Percentiles rank a stretch among this genome's conserved stretches.
Evolutionary conservation across 2,329 filamentous ascomycete genomes (phyloP).

Genomic region (Trichophyton verrucosum): DNA sequence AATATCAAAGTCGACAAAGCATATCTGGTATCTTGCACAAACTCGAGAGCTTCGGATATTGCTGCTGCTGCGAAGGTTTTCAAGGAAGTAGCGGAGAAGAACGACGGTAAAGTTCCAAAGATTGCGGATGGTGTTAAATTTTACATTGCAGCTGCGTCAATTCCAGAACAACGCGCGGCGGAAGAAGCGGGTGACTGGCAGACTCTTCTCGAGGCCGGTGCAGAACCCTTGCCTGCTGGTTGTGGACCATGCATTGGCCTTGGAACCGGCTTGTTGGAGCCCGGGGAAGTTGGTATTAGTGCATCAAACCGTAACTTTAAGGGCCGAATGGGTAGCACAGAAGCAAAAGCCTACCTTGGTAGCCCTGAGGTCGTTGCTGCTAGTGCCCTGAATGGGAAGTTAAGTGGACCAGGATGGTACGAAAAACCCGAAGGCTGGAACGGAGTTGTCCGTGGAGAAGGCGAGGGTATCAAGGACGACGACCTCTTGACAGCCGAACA

Average conservation of each 20-base stretch:
- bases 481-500: conserved; percentile 57
- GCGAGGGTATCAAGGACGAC: conserved; percentile 51
- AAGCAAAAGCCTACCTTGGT: conserved; percentile 73
- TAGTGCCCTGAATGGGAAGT: conserved; percentile 53
- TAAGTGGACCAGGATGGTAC: conserved; percentile 63
- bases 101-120: conserved; percentile 52
- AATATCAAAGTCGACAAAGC: conserved; percentile 71
- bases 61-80: conserved; percentile 75
- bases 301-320: conserved; percentile 85
- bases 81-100: conserved; percentile 54
- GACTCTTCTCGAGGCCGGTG: conserved; percentile 66
- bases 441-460: conserved; percentile 52
- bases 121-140: conserved; percentile 66
- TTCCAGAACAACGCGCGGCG: conserved; percentile 60
- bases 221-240: conserved; percentile 54
- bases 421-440: conserved; percentile 56
- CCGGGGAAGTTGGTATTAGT: conserved; percentile 74
- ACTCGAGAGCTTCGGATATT: conserved; percentile 68
- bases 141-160: conserved; percentile 80
- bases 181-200: conserved; percentile 82
- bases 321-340: conserved; percentile 71
- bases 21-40: conserved; percentile 85
- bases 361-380: conserved; percentile 88
- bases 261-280: conserved; percentile 64
- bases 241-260: conserved; percentile 84